Base-by-base conservation (phyloP, 2,329 filamentous ascomycete species). In the Paramyrothecium roridum region DNA sequence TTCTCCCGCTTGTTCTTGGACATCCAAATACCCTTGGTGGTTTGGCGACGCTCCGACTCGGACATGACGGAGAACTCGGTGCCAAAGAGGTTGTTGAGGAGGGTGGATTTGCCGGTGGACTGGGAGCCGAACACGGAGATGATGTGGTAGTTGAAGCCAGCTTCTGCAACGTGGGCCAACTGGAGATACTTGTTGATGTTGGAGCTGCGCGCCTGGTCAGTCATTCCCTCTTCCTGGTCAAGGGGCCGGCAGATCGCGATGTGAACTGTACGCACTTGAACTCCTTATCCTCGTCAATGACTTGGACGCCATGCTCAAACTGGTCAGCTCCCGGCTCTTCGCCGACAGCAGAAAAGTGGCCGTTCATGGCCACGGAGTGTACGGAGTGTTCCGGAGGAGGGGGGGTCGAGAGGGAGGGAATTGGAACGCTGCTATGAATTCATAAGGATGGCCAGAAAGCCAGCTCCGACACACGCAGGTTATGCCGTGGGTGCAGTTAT, bases 11-110 rank as follows among this genome's bases (percentile, higher is more conserved):
- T 96, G 76, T 98, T 98, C 79, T 96, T 96, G 61, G 93, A 96
- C 88, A 99, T 89, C 95, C 95, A 99, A 71, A 99, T 99, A 69
- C 95, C 95, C 80, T 98, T 99, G 48, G 95, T 99, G 0, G 95
- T 99, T 80, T 99, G 95, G 59, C 92, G 87, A 61, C 95, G 86
- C 73, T 97, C 92, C 59, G 86, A 82, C 80, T 99, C 95, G 65
- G 91, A 91, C 95, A 99, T 99, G 70, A 99, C 93, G 63, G 91
- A 93, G 77, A 99, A 99, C 55, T 93, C 83, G 63, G 95, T 99
- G 60, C 91, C 91, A 71, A 99, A 99, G 55, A 99, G 86, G 74
- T 93, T 82, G 78, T 99, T 99, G 61, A 99, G 86, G 48, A 99
- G 83, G 7, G 95, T 99, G 48, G 95, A 98, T 78, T 99, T 99